These are phyloP conservation scores for Quercus mongolica DNA, from an alignment of 306 rosid species.

Conservation along the genomic window DNA sequence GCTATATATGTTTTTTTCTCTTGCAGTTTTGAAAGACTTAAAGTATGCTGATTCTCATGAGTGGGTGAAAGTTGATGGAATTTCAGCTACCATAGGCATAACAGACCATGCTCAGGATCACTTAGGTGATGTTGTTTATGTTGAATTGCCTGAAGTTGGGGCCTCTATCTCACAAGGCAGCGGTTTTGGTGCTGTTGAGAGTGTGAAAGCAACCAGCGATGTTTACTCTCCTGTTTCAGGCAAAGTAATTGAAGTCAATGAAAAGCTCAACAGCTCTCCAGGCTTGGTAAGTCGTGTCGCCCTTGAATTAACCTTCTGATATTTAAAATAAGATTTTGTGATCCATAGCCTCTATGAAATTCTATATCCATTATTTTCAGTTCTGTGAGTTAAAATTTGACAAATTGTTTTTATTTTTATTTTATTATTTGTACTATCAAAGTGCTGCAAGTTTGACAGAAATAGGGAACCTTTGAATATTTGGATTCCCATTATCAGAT, in stretches of 20 bases:
- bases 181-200: slow-evolving; percentile 90
- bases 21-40: slow-evolving; percentile 72
- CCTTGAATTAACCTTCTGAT: too few species aligned
- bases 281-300: slow-evolving; percentile 57
- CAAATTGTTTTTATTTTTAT: too few species aligned
- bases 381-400: too few species aligned
- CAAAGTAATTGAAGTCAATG: slow-evolving; percentile 66
- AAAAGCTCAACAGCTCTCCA: slow-evolving; percentile 71
- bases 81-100: slow-evolving; percentile 81
- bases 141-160: slow-evolving; percentile 91
- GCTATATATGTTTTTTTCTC: too few species aligned
- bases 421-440: too few species aligned
- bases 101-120: slow-evolving; percentile 98
- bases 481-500: too few species aligned
- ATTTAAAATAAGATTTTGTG: too few species aligned
- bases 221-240: slow-evolving; percentile 88
- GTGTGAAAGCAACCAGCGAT: slow-evolving; percentile 97
- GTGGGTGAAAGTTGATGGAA: slow-evolving; percentile 91
- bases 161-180: slow-evolving; percentile 53
- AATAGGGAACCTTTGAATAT: too few species aligned
- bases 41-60: slow-evolving; percentile 85
- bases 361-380: too few species aligned
- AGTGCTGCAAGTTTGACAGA: too few species aligned
- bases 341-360: too few species aligned
- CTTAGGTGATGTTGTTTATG: slow-evolving; percentile 91